Base-by-base conservation (phyloP, 2,329 filamentous ascomycete genomes). In the Macrophomina tecta region DNA sequence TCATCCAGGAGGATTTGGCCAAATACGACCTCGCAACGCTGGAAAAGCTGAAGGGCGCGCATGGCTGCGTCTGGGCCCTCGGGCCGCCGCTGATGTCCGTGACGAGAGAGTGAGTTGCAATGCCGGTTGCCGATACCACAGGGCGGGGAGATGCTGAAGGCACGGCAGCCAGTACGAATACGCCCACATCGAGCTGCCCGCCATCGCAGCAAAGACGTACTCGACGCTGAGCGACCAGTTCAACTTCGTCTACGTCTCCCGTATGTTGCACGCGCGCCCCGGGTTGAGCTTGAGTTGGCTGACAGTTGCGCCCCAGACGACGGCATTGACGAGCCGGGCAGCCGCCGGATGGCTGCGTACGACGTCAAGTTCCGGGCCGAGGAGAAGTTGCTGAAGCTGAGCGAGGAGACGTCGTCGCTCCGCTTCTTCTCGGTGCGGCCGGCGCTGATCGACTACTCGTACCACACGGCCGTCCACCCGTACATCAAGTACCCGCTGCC, bases 41-140 rank as follows among this genome's bases (percentile, higher is more conserved):
- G 9, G 76, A 79, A 2, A 81, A 89, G 73, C 81, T 94, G 0
- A 82, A 83, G 64, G 90, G 86, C 23, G 91, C 90, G 0, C 79
- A 84, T 7, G 90, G 89, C 2, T 90, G 87, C 67, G 88, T 93
- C 1, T 94, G 91, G 91, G 90, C 91, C 0, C 81, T 90, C 74
- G 90, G 91, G 0, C 87, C 89, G 55, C 88, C 85, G 68, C 85
- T 88, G 72, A 87, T 77, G 12, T 79, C 84, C 45, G 89, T 91
- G 8, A 74, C 74, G 67, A 86, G 86, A 68, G 86, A 89, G 84
- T 89, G 72, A 68, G 84, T 74, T n/a, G 55, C 67, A 51, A 23
- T 23, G 48, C 48, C 9, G 18, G 16, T n/a, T 8, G 38, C 38
- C 7, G 14, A 40, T 18, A 36, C 48, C 48, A 28, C 48, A 23